Evolutionary conservation across 140 eudicot species (phyloP), one percentile per base, ranked within the genome.

Genomic region (Ambrosia hybrid): DNA sequence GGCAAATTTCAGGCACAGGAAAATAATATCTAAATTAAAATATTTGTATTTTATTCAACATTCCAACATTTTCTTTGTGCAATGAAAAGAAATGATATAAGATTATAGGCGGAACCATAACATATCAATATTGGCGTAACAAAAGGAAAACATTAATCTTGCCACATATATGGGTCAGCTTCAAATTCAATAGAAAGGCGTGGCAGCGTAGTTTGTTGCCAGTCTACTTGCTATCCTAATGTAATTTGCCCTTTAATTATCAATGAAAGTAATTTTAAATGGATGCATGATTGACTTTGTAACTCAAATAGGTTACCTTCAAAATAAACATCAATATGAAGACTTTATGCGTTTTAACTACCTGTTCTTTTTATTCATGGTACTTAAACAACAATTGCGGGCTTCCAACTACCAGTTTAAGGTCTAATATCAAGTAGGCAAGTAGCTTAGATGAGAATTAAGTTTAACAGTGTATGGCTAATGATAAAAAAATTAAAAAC

Each of bases 161-260:
- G 65, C 21, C 66, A 60, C 15, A 60, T 60, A 21, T 60, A 60
- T 26, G 64, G 1, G 66, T 60, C 45, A 34, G 66, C 66, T 60
- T 11, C 16, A 60, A 60, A 60, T 57, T 17, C 16, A 30, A 60
- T 10, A 60, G 45, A 21, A 21, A 21, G 26, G 26, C 1, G 26
- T 21, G 26, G 26, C 26, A 1, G 26, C 26, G 26, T 21, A 21
- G 26, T 21, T 21, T 21, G 26, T 21, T 21, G 26, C 26, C 26
- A 0, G 26, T 21, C 26, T 21, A 21, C 26, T 1, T 21, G 26
- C 26, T 21, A 21, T 21, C 26, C 26, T 21, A 9, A 34, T n/a
- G 26, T 9, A 57, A 16, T 60, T 11, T 45, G n/a, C 10, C 34
- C 8, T 60, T 33, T 21, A 21, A 21, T 21, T 21, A 21, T 21